A percentile compares a stretch with the other conserved stretches of the same genome.
Evolutionary conservation across 495 filamentous ascomycete genomes (phyloP).

Genomic region (Hyaloscypha hepaticicola): DNA sequence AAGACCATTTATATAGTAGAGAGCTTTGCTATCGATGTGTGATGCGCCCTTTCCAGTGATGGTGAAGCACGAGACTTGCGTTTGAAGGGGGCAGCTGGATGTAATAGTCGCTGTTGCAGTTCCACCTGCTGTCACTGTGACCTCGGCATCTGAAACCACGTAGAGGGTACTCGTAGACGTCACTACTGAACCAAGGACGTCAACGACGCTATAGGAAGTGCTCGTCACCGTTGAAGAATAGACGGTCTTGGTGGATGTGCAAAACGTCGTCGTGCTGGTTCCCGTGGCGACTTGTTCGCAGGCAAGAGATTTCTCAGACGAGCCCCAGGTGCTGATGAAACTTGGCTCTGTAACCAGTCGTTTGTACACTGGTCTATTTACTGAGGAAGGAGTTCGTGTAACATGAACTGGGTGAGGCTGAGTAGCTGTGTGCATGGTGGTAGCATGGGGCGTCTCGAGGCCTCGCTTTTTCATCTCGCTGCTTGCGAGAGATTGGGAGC

Average conservation of each 20-base stretch:
- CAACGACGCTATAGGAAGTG: not conserved
- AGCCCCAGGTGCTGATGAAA: not conserved
- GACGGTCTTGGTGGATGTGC: not conserved
- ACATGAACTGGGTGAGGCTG: not conserved
- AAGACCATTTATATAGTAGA: not conserved
- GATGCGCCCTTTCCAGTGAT: conserved; percentile 8
- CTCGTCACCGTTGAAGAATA: not conserved
- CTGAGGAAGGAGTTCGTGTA: not conserved
- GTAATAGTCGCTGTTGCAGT: not conserved
- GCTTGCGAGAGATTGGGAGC: not conserved
- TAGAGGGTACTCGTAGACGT: not conserved
- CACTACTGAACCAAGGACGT: not conserved
- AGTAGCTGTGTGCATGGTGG: not conserved
- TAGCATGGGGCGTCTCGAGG: not conserved
- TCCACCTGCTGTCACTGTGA: not conserved
- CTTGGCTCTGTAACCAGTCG: not conserved
- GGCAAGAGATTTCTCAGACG: conserved; percentile 1
- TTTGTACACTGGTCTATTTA: not conserved
- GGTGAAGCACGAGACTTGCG: conserved; percentile 12
- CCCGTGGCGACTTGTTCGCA: conserved; percentile 10
- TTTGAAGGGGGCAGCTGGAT: conserved; percentile 13
- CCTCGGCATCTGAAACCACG: not conserved
- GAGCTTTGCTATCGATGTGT: conserved; percentile 1
- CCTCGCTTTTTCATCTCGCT: not conserved
- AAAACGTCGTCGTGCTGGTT: not conserved